Base-by-base conservation (phyloP, 2,329 filamentous ascomycete species). In the Paraphaeosphaeria minitans region DNA sequence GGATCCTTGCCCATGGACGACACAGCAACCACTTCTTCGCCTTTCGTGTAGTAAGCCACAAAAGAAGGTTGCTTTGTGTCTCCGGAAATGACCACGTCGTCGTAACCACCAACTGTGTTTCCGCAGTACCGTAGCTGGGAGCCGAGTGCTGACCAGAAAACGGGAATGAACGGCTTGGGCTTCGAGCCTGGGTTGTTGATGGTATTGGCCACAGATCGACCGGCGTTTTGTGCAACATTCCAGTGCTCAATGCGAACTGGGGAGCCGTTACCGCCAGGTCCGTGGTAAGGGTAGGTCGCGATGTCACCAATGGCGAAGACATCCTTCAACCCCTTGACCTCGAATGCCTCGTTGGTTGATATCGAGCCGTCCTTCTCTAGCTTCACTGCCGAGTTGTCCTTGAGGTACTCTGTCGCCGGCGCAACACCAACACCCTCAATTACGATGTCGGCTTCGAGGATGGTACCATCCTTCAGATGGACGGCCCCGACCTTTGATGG, bases 281-380 rank as follows among this genome's bases (percentile, higher is more conserved):
- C 95, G 75, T 92, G 85, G 81, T 99, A 99, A 0, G 95, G 95
- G 77, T 92, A 97, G 0, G 91, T 93, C 13, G 95, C 93, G 62
- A 99, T 98, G 75, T 99, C 95, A 53, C 94, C 94, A 61, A 99
- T 87, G 14, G 95, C 95, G 73, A 91, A 99, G 53, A 97, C 93
- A 65, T 94, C 90, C 69, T 90, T 84, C 4, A 95, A 78, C 0
- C 91, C 91, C 1, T 84, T 80, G 1, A 98, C 89, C 9, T 87
- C 83, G 76, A 95, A 97, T 53, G 86, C 84, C 69, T 93, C 89
- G 74, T 97, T 89, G 0, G 91, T 93, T 69, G 84, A 85, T 56
- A 99, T 70, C 1, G 92, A 96, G n/a, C 93, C 93, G 70, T 99
- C 95, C 42, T 89, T 82, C 66, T 94, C 87, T 0, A 98, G 85